Base-by-base conservation (phyloP, 1,284 basidiomycete genomes). In the Cutaneotrichosporon cavernicola region DNA sequence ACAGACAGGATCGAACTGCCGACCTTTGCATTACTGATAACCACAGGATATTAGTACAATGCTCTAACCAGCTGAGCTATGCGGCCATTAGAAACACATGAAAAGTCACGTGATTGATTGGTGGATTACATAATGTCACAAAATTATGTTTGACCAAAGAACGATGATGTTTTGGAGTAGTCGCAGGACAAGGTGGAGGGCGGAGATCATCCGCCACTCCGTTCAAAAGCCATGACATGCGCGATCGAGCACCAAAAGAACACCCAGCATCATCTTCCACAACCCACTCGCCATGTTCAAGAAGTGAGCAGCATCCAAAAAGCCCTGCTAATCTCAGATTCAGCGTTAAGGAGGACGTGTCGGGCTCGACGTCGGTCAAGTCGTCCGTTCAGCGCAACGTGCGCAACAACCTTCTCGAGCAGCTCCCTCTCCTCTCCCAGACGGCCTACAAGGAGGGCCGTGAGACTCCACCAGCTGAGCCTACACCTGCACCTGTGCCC, bases 301-400 rank as follows among this genome's bases (percentile, higher is more conserved):
- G 55, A 80, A 80, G 78, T 79, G 47, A 51, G 72, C 18, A 34
- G 34, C 8, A 13, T 6, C 9, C 30, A 7, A 34, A 16, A 5
- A 34, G 13, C 51, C 14, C 31, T 21, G 59, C 66, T 66, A 51
- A 58, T 59, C n/a, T 10, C 79, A 96, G 93, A 81, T 97, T 97
- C 82, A 84, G 83, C 62, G 86, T 90, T 21, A 88, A 92, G 66
- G 88, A 89, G 40, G 96, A 99, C 77, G 88, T 99, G 68, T 86
- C 92, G 47, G 89, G 90, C 30, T 92, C 95, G 72, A 95, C 93
- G n/a, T 91, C 91, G 62, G 86, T 97, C 69, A 99, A 99, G 81
- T 90, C 92, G 34, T 97, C 94, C 10, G 89, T 94, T 9, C 96
- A 98, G 77, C 86, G 97, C 75, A 86, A 87, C 67, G 94, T 98